Evolutionary conservation across 768 basidiomycete species (phyloP).

Genomic region (Butyriboletus loyo): DNA sequence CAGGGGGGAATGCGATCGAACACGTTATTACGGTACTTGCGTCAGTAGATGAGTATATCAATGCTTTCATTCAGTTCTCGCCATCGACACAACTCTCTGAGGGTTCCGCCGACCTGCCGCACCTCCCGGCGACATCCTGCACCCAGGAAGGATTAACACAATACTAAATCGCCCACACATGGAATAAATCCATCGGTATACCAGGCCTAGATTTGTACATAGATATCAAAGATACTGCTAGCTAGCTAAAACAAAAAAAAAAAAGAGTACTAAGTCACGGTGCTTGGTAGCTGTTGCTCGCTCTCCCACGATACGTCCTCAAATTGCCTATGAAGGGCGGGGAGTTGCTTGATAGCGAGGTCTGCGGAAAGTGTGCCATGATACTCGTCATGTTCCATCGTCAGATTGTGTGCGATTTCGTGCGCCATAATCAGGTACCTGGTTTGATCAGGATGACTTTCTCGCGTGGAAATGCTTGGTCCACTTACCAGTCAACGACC

Average conservation of each 20-base stretch:
- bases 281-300: not conserved
- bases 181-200: not conserved
- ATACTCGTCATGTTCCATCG: slow-evolving; percentile 25
- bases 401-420: slow-evolving; percentile 25
- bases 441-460: not conserved
- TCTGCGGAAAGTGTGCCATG: slow-evolving; percentile 21
- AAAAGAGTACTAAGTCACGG: too few relatives aligned
- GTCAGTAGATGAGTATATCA: too few relatives aligned
- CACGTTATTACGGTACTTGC: too few relatives aligned
- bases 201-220: not conserved
- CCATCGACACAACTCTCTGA: too few relatives aligned
- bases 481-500: slow-evolving; percentile 9
- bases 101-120: too few relatives aligned
- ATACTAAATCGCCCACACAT: not conserved
- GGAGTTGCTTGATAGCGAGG: slow-evolving; percentile 6
- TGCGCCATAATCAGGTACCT: slow-evolving; percentile 31
- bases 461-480: not conserved
- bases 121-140: too few relatives aligned
- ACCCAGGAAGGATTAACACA: too few relatives aligned
- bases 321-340: not conserved
- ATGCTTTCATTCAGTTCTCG: too few relatives aligned
- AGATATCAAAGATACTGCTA: not conserved
- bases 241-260: not conserved
- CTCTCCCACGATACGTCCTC: not conserved
- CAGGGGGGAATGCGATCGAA: too few relatives aligned